phyloP scores from a whole-genome alignment of 495 filamentous ascomycete genomes.

The Tuber melanosporum region DNA sequence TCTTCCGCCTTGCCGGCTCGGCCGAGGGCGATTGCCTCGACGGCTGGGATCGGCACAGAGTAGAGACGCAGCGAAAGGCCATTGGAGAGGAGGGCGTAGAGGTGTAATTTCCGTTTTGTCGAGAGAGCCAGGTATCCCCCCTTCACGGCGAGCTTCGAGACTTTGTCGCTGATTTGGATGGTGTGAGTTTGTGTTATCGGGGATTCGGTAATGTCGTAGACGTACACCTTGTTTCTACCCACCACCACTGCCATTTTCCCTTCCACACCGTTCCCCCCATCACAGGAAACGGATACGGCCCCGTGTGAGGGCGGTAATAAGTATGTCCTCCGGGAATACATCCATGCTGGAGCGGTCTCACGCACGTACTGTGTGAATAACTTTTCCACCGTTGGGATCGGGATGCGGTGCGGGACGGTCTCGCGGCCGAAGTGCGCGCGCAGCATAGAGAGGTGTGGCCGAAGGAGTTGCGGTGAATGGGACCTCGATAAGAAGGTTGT shows the following conservation, averaged over 20 bases:
- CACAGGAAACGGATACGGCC: background rate
- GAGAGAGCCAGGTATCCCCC: background rate
- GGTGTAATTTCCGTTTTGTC: background rate
- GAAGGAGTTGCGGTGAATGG: slow-evolving; percentile 32
- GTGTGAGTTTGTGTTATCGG: background rate
- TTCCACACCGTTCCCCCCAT: background rate
- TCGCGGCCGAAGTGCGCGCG: slow-evolving; percentile 33
- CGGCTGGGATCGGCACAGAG: background rate
- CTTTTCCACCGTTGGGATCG: slow-evolving; percentile 30
- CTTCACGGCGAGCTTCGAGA: background rate
- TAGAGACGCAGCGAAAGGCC: background rate
- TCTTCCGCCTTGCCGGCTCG: background rate
- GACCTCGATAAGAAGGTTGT: slow-evolving; percentile 32
- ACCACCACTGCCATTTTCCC: background rate
- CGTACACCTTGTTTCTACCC: background rate
- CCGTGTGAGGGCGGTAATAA: background rate
- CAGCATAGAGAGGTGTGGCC: slow-evolving; percentile 36
- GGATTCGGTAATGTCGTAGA: background rate
- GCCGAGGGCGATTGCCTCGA: background rate
- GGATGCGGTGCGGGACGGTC: slow-evolving; percentile 31
- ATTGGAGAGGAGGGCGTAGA: background rate
- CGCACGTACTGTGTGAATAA: slow-evolving; percentile 33
- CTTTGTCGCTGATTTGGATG: background rate
- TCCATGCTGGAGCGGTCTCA: background rate
- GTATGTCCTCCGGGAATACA: background rate